Percentiles rank a stretch among this genome's conserved stretches.
Evolutionary conservation across 164 flowering plant genomes (phyloP).

Genomic region (Liriodendron chinense): DNA sequence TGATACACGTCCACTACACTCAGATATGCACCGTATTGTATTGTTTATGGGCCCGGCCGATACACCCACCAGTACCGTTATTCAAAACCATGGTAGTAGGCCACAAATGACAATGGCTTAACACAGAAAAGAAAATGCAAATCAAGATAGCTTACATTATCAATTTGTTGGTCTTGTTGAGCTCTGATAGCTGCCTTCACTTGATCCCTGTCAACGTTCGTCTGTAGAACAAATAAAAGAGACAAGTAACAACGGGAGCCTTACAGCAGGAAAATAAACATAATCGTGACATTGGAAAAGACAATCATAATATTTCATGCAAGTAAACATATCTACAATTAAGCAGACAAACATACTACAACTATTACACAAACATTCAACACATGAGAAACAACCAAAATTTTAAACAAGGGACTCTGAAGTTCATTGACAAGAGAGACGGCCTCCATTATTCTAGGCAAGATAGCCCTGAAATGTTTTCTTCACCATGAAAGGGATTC

Average conservation of each 20-base stretch:
- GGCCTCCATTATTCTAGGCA: too few relatives aligned
- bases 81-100: too few relatives aligned
- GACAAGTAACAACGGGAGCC: neutral
- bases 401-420: neutral
- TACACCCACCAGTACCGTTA: too few relatives aligned
- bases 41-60: too few relatives aligned
- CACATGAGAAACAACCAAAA: neutral
- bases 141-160: conserved; percentile 53
- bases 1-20: too few relatives aligned
- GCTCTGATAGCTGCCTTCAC: conserved; percentile 98
- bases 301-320: neutral
- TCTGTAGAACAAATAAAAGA: conserved; percentile 29
- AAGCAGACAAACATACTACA: neutral
- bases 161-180: conserved; percentile 97
- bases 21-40: too few relatives aligned
- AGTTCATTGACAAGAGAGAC: too few relatives aligned
- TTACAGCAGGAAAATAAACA: neutral
- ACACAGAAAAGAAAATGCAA: neutral
- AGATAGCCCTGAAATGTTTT: too few relatives aligned
- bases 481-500: too few relatives aligned
- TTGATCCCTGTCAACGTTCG: conserved; percentile 75
- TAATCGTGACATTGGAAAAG: neutral
- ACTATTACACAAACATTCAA: neutral
- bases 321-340: too few relatives aligned
- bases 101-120: neutral